Conservation (phyloP, 306 rosid species). For the Castanea sativa region DNA sequence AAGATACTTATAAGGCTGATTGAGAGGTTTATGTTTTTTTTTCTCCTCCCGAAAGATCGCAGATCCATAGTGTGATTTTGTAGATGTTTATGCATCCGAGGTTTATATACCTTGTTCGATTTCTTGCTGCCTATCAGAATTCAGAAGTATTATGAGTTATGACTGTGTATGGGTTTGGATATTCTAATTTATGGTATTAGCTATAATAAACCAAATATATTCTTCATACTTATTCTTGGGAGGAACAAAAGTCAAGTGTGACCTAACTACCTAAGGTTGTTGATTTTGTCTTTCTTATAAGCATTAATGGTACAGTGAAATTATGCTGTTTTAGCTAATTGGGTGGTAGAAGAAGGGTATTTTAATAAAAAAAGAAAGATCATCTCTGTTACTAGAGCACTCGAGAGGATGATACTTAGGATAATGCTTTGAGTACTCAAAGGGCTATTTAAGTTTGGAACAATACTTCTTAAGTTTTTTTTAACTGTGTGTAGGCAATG, state of each 20-base stretch:
- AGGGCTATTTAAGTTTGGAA: not conserved
- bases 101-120: not conserved
- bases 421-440: not conserved
- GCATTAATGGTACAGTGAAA: not conserved
- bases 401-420: not conserved
- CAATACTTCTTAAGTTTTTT: not conserved
- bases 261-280: not conserved
- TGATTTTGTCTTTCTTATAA: not conserved
- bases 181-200: not conserved
- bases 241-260: not conserved
- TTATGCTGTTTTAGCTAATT: not conserved
- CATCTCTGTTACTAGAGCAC: not conserved
- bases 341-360: not conserved
- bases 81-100: not conserved
- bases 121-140: not conserved
- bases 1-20: not conserved
- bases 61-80: not conserved
- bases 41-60: not conserved
- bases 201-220: not conserved
- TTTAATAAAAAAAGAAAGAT: not conserved
- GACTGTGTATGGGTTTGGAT: not conserved
- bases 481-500: not conserved
- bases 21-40: not conserved
- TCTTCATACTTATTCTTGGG: not conserved
- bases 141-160: not conserved